Base-by-base conservation (phyloP, 2,329 filamentous ascomycete genomes). In the Pezizomycotina sp. region DNA sequence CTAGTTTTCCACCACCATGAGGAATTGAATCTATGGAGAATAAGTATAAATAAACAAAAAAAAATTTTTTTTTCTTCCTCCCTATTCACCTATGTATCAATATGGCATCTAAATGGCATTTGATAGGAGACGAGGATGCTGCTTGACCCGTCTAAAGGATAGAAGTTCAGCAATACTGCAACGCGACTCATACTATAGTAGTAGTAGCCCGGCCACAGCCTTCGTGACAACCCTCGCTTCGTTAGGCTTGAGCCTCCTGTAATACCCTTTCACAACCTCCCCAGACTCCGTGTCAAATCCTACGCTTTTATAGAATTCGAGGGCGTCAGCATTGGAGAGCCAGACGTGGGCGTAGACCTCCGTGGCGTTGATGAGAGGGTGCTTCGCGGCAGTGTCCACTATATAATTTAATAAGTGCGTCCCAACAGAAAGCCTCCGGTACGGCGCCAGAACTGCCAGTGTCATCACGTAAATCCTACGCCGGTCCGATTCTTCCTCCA, bases 271-370 rank as follows among this genome's bases (percentile, higher is more conserved):
- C 22, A 60, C 53, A 8, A 47, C 49, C 9, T 58, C 61, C n/a
- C 46, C 49, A 24, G 15, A 36, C 31, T 63, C 59, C 32, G 60
- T 59, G 39, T 52, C 49, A 52, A 77, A 77, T 2, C 70, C 69
- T 6, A 69, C 62, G 15, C 61, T 60, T 20, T 58, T 50, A 55
- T 77, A 77, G 72, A 73, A 77, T 38, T 60, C 60, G 43, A 76
- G 55, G 0, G 65, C 73, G 13, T 75, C 71, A 2, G 65, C 62
- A 52, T 75, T 76, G 41, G 71, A 64, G 7, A 71, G 72, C 73
- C 73, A 77, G 10, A 77, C 73, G 53, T 77, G 73, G 4, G 73
- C 73, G 46, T 70, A 75, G 10, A 74, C 58, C 38, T 50, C 48
- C 27, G 60, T 60, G 30, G 50, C 50, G 33, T 61, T 50, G 44